Base-by-base conservation (phyloP, 257 asterid species). In the Verbascum thapsus region DNA sequence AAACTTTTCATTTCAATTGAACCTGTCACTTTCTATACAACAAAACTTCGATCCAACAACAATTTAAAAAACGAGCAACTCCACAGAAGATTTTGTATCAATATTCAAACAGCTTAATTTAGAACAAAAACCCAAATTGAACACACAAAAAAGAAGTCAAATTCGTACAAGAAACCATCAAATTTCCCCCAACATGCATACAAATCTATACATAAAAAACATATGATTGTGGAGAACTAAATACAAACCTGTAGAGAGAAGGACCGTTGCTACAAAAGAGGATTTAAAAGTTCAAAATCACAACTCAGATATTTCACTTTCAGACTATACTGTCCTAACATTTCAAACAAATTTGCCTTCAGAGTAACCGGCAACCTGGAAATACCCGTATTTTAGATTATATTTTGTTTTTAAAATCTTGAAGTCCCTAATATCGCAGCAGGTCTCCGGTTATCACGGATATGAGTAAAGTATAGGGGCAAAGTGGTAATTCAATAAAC, bases 201-300 rank as follows among this genome's bases (percentile, higher is more conserved):
- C 18, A 8, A 7, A 57, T 48, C 22, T 16, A 5, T 1, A 38
- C 15, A 44, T 39, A 17, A 38, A 12, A 12, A 7, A 10, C 35
- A 51, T 53, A 34, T 7, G 23, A 0, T 13, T 26, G 37, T 19
- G 45, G 64, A 58, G 68, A 66, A 42, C 30, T 13, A 43, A 43
- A 23, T 19, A 66, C n/a, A n/a, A n/a, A n/a, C 49, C 61, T 47
- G 58, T 2, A 53, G 69, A 54, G 58, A 32, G 63, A 35, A 35
- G 17, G 13, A 58, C 61, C 20, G 35, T 13, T 26, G 13, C 12
- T 4, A 23, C 11, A 41, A 44, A 48, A 34, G 1, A 50, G 16
- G 12, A 26, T 26, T 26, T 66, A 49, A 62, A 44, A 20, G 71
- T 48, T 71, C 81, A 74, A 74, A 72, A 51, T 10, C 32, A n/a